Base-by-base conservation (phyloP, 306 rosid species). In the Rosa multiflora region DNA sequence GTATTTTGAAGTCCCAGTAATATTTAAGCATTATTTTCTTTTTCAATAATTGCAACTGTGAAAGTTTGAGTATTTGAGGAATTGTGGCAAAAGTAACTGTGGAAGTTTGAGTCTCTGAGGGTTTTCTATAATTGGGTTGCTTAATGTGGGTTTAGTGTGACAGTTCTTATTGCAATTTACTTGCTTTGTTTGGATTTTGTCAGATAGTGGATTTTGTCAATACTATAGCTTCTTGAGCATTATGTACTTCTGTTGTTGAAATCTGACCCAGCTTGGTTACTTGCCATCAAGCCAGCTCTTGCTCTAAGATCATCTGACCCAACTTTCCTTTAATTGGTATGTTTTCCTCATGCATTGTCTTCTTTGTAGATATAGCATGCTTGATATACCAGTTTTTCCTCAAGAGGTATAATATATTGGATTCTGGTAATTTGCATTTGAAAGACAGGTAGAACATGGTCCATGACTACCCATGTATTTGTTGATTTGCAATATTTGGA, bases 301-400 rank as follows among this genome's bases (percentile, higher is more conserved):
- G 88, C 61, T 74, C 89, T 83, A 77, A 89, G 98, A 85, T 92
- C 97, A 72, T 92, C 93, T 7, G 92, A 94, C 83, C 92, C 90
- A 76, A 67, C 74, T 84, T 92, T 77, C 92, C 97, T 94, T 78
- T 84, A 73, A 49, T 70, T 83, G 91, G 98, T 94, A 88, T 81
- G 90, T 67, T 74, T 84, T 79, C 20, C 69, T 72, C 8, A 15
- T 44, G 43, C 15, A 7, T 43, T 23, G 10, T 59, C 29, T 26
- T 74, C 11, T 43, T 17, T 43, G 70, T 75, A 61, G 17, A 32
- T 43, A 26, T 75, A 44, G 43, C 26, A 75, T 44, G 58, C 37
- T 39, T 37, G 4, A 17, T n/a, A 23, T 56, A 49, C 29, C 0
- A 7, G 52, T 26, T 74, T 40, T 39, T 58, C 12, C 52, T 74